phyloP scores from a whole-genome alignment of 192 early-diverging fungal genomes.

The Coemansia sp. region DNA sequence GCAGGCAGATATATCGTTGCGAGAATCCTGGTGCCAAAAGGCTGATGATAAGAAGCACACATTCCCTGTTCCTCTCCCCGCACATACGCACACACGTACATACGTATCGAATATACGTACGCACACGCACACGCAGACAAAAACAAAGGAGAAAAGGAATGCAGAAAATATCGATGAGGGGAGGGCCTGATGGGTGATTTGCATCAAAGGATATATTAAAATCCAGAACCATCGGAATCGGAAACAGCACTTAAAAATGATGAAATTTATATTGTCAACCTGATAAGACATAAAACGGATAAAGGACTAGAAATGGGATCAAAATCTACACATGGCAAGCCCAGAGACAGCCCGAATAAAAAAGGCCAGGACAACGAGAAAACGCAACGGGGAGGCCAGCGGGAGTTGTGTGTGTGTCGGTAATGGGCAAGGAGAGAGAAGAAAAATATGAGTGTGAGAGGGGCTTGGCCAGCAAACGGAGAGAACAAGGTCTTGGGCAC shows the following conservation, averaged over 20 bases:
- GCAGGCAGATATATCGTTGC: no score
- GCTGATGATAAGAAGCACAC: no score
- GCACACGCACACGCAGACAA: neutral
- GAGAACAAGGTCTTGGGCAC: neutral
- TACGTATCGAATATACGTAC: no score
- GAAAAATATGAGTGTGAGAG: neutral
- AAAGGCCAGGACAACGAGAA: neutral
- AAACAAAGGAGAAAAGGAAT: neutral
- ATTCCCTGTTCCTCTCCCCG: no score
- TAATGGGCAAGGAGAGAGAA: neutral
- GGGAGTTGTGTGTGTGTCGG: no score
- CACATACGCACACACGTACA: no score
- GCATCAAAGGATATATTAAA: neutral
- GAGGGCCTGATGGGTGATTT: neutral
- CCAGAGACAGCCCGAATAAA: constrained; percentile 9
- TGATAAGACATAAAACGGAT: neutral
- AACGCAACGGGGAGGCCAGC: no score
- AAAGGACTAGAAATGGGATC: neutral
- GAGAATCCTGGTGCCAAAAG: no score
- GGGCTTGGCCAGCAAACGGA: neutral
- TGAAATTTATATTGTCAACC: neutral
- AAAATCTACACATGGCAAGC: constrained; percentile 9
- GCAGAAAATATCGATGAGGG: no score
- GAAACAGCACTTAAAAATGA: neutral
- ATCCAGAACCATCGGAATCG: neutral